Evolutionary conservation across 1,284 basidiomycete genomes (phyloP), one percentile per base, ranked within the genome.

Genomic region (Ceratobasidium papillatum): DNA sequence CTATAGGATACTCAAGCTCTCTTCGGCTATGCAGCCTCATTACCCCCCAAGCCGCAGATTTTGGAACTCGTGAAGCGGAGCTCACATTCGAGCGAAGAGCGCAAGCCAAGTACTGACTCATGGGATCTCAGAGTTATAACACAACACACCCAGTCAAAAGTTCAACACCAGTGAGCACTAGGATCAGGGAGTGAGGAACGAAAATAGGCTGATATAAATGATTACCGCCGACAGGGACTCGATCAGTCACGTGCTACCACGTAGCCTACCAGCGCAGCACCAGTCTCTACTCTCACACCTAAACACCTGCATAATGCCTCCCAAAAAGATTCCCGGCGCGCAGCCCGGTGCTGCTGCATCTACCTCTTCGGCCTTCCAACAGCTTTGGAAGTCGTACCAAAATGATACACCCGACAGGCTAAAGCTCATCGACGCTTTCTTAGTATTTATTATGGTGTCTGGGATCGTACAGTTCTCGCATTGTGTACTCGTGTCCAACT

Each of bases 361-460:
- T 32, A 75, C 77, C 9, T 30, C 52, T 30, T 71, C 73, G 7
- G 77, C 91, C 27, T 79, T 94, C 65, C 80, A 86, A 45, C 86
- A 89, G 19, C 87, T 96, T 54, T 91, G 89, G 86, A 88, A 86
- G 80, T 91, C 94, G 43, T 98, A 98, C 85, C 83, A 85, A 79
- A 86, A 89, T 30, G 87, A 89, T 74, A 97, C 95, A 0, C 87
- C 95, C 4, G 85, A 92, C 77, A 88, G 94, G 34, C 89, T 99
- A 79, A 98, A 98, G 85, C 90, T 98, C 82, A 90, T 99, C 82
- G 97, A 99, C 85, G 86, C 90, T 12, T 98, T 98, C 86, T 86
- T 99, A 77, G 85, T 94, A 76, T 98, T 98, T 86, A 88, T 98
- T 80, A 91, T 99, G 85, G 85, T 98, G 56, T 93, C 94, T 1